These are phyloP conservation scores for Aureobasidium lini DNA, from an alignment of 2,329 filamentous ascomycete species.

Conservation along the genomic window DNA sequence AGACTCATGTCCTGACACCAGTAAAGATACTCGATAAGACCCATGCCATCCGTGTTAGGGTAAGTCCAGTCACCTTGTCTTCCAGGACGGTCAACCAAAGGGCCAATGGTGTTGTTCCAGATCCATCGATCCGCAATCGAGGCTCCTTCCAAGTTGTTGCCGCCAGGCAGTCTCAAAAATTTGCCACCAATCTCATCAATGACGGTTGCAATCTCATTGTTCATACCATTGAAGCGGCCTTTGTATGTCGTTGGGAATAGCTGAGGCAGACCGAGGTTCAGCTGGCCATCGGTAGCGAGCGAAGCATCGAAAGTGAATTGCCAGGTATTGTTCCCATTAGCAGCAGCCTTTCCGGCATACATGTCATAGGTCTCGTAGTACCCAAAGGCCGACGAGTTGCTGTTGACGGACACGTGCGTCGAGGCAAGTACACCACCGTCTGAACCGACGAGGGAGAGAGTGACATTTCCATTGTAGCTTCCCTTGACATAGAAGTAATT, in stretches of 20 bases:
- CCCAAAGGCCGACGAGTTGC: conserved; percentile 17
- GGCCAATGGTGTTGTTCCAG: conserved; percentile 47
- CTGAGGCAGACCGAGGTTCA: neutral
- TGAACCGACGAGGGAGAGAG: conserved; percentile 16
- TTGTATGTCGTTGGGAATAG: conserved; percentile 16
- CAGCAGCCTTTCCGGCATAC: conserved; percentile 20
- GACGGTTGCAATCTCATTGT: conserved; percentile 13
- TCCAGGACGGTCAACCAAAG: conserved; percentile 45
- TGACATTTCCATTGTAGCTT: conserved; percentile 22
- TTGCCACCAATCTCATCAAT: conserved; percentile 20
- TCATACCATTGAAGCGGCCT: conserved; percentile 19
- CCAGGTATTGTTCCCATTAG: conserved; percentile 35
- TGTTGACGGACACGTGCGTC: conserved; percentile 3
- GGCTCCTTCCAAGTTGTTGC: conserved; percentile 46
- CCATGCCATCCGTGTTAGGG: conserved; percentile 54
- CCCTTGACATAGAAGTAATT: conserved; percentile 27
- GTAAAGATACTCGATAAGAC: conserved; percentile 52
- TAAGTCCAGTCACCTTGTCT: conserved; percentile 51
- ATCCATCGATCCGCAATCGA: conserved; percentile 36
- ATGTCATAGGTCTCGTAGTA: conserved; percentile 19
- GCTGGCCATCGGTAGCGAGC: conserved; percentile 17
- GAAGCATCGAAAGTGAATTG: conserved; percentile 43
- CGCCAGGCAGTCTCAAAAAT: conserved; percentile 41
- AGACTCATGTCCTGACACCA: conserved; percentile 48
- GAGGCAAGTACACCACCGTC: conserved; percentile 9